phyloP scores from a whole-genome alignment of 768 basidiomycete species.

The Pleurotus tuoliensis region DNA sequence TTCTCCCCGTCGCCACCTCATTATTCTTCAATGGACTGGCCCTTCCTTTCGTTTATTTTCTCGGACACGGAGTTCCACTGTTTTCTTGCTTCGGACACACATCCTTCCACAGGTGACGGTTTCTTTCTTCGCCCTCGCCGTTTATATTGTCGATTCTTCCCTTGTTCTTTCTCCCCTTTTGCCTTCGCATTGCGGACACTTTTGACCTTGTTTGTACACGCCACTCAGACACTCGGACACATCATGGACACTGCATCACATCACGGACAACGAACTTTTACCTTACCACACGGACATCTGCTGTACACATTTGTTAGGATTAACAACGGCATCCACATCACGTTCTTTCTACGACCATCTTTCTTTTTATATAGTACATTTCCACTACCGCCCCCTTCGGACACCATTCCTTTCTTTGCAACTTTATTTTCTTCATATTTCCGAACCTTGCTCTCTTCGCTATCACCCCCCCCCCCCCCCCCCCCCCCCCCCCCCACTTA shows the following conservation, averaged over 20 bases:
- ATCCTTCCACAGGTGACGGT: not conserved
- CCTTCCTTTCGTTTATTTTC: conserved; percentile 6
- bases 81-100: not conserved
- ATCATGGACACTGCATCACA: not conserved
- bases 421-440: not conserved
- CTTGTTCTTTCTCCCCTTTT: not conserved
- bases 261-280: not conserved
- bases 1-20: not conserved
- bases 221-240: not conserved
- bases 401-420: not conserved
- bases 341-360: not conserved
- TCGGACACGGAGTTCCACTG: not conserved
- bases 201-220: not conserved
- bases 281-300: not conserved
- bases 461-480: not conserved
- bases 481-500: no score
- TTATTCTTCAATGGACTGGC: conserved; percentile 3
- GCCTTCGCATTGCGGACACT: not conserved
- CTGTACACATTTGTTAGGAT: not conserved
- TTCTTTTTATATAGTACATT: not conserved
- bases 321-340: not conserved
- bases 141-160: not conserved
- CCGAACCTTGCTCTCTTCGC: not conserved
- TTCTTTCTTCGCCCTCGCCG: not conserved
- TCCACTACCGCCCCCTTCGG: not conserved